Percentiles rank a stretch among this genome's conserved stretches.
These are phyloP conservation scores for Mediolabrus comicus DNA, from an alignment of 108 stramenopile genomes.

Conservation along the genomic window DNA sequence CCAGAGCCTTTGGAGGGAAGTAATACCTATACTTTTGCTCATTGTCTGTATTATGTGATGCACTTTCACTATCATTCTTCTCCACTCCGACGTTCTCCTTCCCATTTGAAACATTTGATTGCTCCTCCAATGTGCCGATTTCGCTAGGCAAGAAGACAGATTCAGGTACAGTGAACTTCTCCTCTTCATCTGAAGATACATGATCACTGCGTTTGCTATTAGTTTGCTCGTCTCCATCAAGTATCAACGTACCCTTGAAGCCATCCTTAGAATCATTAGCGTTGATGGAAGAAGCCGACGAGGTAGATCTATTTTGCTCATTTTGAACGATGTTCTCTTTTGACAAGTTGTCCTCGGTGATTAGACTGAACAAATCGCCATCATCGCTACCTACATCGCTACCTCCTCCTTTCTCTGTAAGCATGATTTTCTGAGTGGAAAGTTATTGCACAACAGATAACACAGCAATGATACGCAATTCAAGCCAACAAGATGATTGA, in stretches of 20 bases:
- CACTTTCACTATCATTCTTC: not conserved
- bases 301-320: not conserved
- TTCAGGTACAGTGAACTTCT: constrained; percentile 4
- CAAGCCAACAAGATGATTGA: too few relatives aligned
- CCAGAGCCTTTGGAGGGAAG: not conserved
- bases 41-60: not conserved
- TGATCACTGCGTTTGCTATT: not conserved
- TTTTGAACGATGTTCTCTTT: not conserved
- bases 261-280: not conserved
- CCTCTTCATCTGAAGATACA: not conserved
- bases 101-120: not conserved
- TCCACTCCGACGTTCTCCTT: not conserved
- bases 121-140: not conserved
- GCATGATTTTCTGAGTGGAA: too few relatives aligned
- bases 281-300: not conserved
- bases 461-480: too few relatives aligned
- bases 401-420: not conserved
- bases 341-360: not conserved
- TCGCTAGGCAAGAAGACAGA: constrained; percentile 10
- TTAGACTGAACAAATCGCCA: not conserved
- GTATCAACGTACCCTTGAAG: not conserved
- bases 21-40: not conserved
- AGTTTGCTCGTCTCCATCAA: constrained; percentile 3
- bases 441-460: too few relatives aligned
- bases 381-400: not conserved